Evolutionary conservation across 2,329 filamentous ascomycete genomes (phyloP).

Genomic region (Coleophoma cylindrospora): DNA sequence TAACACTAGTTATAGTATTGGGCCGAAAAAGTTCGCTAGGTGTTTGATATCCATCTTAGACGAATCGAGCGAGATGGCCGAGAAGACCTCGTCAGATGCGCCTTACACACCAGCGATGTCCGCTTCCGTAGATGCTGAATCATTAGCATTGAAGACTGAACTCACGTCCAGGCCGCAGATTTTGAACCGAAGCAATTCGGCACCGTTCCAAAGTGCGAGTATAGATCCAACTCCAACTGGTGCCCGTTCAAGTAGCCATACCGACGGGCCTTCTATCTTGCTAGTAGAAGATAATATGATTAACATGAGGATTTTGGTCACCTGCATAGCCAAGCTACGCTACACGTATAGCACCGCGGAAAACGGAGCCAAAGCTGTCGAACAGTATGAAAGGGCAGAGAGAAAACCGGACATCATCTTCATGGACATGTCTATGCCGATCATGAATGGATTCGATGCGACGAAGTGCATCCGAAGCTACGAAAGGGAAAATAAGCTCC

Average conservation of each 20-base stretch:
- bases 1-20: neutral
- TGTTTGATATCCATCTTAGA: too few relatives aligned
- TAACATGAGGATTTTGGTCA: constrained; percentile 26
- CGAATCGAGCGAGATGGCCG: too few relatives aligned
- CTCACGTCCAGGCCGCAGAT: too few relatives aligned
- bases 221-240: neutral
- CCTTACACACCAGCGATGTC: too few relatives aligned
- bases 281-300: constrained; percentile 34
- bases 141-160: too few relatives aligned
- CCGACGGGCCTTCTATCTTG: constrained; percentile 16
- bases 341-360: constrained; percentile 28
- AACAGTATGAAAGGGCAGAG: constrained; percentile 18
- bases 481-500: constrained; percentile 33
- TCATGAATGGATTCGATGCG: constrained; percentile 43
- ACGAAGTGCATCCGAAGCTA: constrained; percentile 41
- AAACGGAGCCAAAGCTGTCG: constrained; percentile 41
- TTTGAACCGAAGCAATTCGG: too few relatives aligned
- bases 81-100: too few relatives aligned
- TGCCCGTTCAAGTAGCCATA: constrained; percentile 1
- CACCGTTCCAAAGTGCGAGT: neutral
- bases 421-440: constrained; percentile 47
- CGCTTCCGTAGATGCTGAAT: too few relatives aligned
- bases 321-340: constrained; percentile 16
- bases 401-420: constrained; percentile 22
- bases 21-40: too few relatives aligned